Conservation (phyloP, 2,329 filamentous ascomycete species). For the Hypoxylon sp. region DNA sequence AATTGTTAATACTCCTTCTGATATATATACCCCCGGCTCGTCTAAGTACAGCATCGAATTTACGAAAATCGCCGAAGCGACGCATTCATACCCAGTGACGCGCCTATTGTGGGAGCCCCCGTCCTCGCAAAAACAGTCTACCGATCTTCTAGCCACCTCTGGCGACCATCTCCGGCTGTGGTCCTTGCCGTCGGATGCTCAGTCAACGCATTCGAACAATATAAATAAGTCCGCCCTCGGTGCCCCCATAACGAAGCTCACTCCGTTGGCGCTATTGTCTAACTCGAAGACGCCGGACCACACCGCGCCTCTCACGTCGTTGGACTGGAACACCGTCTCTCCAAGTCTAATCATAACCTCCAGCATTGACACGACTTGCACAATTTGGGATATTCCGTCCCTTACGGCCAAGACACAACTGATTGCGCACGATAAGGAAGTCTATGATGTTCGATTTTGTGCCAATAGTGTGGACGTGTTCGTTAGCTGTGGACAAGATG, state of each 20-base stretch:
- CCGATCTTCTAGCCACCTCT: conserved; percentile 93
- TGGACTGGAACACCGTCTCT: conserved; percentile 98
- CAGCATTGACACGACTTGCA: conserved; percentile 98
- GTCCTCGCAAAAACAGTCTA: conserved; percentile 93
- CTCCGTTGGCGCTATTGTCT: conserved; percentile 90
- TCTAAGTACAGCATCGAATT: conserved; percentile 88
- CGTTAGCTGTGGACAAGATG: conserved; percentile 96
- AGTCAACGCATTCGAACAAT: conserved; percentile 74
- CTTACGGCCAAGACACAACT: conserved; percentile 97
- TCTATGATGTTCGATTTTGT: conserved; percentile 98
- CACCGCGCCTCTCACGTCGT: conserved; percentile 93
- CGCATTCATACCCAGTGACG: conserved; percentile 97
- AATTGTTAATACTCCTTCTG: conserved; percentile 77
- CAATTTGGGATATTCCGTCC: conserved; percentile 99
- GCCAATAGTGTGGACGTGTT: conserved; percentile 99
- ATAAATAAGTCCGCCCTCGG: conserved; percentile 73
- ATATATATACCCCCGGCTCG: conserved; percentile 77
- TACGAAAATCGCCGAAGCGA: conserved; percentile 93
- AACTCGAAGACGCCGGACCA: conserved; percentile 99
- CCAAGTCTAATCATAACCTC: conserved; percentile 98
- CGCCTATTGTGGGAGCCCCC: conserved; percentile 96
- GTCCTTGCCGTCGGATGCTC: conserved; percentile 83
- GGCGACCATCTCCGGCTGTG: conserved; percentile 94
- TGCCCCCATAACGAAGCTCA: conserved; percentile 81
- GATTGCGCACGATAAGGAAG: conserved; percentile 98